Base-by-base conservation (phyloP, 2,329 filamentous ascomycete species). In the Pyrenochaeta sp. region DNA sequence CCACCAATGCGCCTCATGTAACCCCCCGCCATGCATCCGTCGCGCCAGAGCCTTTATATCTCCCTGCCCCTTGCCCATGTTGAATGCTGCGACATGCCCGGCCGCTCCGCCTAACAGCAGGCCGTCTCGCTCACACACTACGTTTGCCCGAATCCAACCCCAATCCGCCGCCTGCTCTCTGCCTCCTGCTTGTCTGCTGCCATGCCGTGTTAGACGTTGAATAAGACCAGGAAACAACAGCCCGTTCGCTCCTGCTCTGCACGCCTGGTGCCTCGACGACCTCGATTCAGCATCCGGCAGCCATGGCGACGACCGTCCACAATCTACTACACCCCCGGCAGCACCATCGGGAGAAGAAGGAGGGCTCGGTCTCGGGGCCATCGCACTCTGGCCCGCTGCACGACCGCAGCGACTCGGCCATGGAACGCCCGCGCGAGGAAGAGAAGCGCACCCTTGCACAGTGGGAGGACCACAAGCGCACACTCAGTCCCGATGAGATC, bases 371-470 rank as follows among this genome's bases (percentile, higher is more conserved):
- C 44, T 47, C 13, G 13, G 37, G 9, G 28, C 22, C 56, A 43
- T 52, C 66, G 47, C 64, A 72, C 44, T 58, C 64, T n/a, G 55
- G 64, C 39, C 64, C 66, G 32, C 64, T 68, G 54, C 66, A 75
- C 64, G 69, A 76, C 54, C 68, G 69, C 60, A 71, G 72, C 62
- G 71, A 75, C 59, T 72, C 72, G 66, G 69, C 67, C 60, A 73
- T 74, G 69, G 71, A 76, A 40, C 70, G 66, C 64, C 75, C 73
- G 59, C 80, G 79, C 65, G 81, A 83, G 56, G 75, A 81, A 46
- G 81, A 84, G 73, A 82, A 82, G 72, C 73, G 70, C 55, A 72
- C 72, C 32, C 72, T 83, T 24, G 77, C 77, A 36, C 77, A 81
- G 46, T 84, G 81, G 81, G 78, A 82, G 62, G 79, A 78, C 24